Evolutionary conservation across 75 land plant species (phyloP).

Genomic region (Pinus tabuliformis): DNA sequence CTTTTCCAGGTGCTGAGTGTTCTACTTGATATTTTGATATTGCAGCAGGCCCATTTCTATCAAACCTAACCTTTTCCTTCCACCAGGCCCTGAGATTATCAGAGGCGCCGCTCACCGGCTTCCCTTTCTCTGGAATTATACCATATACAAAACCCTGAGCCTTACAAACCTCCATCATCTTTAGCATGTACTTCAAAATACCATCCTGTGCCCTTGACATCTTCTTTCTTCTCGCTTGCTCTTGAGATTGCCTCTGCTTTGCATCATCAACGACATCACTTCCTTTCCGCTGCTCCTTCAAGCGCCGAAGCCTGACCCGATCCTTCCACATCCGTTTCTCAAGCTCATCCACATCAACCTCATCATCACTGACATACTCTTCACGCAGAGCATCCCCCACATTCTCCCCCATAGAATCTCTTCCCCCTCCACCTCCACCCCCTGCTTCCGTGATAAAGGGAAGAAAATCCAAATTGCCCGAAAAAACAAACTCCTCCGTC

Average conservation of each 20-base stretch:
- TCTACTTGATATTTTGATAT: conserved; percentile 78
- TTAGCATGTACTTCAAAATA: conserved; percentile 70
- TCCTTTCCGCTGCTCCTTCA: conserved; percentile 40
- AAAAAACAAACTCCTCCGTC: not conserved
- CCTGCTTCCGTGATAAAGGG: not conserved
- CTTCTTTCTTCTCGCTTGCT: conserved; percentile 72
- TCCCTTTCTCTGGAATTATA: conserved; percentile 89
- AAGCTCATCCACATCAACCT: conserved; percentile 37
- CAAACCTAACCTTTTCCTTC: conserved; percentile 91
- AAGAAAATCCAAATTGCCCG: not conserved
- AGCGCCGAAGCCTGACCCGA: conserved; percentile 22
- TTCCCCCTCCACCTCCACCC: not conserved
- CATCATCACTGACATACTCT: conserved; percentile 33
- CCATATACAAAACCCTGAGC: conserved; percentile 97
- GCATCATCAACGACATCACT: conserved; percentile 19
- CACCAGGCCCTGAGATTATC: conserved; percentile 94
- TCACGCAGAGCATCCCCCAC: conserved; percentile 23
- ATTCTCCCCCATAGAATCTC: conserved; percentile 3
- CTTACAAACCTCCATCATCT: conserved; percentile 87
- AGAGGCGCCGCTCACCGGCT: conserved; percentile 87
- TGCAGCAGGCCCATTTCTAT: conserved; percentile 87
- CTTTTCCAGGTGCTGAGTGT: conserved; percentile 31
- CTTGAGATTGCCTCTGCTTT: conserved; percentile 64
- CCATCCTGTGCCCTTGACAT: conserved; percentile 76
- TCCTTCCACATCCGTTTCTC: conserved; percentile 44